phyloP scores from a whole-genome alignment of 1,139 yeast species.

The Dujonia santamariae region DNA sequence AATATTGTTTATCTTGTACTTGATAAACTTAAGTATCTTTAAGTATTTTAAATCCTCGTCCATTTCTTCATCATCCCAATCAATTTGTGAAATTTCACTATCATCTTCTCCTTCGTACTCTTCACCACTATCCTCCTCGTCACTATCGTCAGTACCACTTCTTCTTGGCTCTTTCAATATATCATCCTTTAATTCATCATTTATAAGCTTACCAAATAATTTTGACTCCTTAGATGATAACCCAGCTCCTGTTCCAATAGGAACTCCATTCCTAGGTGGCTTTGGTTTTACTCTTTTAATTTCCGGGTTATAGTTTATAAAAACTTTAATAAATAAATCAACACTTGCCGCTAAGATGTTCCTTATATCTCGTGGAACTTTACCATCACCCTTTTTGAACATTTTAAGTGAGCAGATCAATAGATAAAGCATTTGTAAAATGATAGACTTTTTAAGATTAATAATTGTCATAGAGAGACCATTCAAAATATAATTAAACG shows the following conservation, averaged over 20 bases:
- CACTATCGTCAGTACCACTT: constrained; percentile 15
- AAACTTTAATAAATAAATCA: constrained; percentile 36
- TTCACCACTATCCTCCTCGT: constrained; percentile 32
- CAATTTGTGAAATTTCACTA: constrained; percentile 24
- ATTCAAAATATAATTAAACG: constrained; percentile 43
- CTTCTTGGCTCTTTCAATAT: constrained; percentile 29
- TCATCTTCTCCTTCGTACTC: constrained; percentile 24
- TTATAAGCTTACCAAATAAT: constrained; percentile 36
- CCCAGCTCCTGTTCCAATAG: not conserved
- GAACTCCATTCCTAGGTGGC: constrained; percentile 8
- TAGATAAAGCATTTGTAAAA: constrained; percentile 44
- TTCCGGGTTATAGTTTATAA: constrained; percentile 33
- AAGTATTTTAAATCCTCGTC: constrained; percentile 48
- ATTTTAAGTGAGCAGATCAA: constrained; percentile 40
- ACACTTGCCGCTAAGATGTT: constrained; percentile 28
- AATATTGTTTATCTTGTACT: constrained; percentile 31
- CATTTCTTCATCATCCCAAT: constrained; percentile 51
- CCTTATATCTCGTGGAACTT: constrained; percentile 20
- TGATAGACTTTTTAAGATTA: constrained; percentile 42
- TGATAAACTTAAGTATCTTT: constrained; percentile 41
- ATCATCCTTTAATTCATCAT: constrained; percentile 41
- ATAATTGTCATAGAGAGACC: constrained; percentile 46
- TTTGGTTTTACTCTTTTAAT: constrained; percentile 4
- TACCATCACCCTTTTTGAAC: constrained; percentile 21
- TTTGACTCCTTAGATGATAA: constrained; percentile 26